Evolutionary conservation across 805 yeast genomes (phyloP), one percentile per base, ranked within the genome.

Genomic region (Candida ponderosae): DNA sequence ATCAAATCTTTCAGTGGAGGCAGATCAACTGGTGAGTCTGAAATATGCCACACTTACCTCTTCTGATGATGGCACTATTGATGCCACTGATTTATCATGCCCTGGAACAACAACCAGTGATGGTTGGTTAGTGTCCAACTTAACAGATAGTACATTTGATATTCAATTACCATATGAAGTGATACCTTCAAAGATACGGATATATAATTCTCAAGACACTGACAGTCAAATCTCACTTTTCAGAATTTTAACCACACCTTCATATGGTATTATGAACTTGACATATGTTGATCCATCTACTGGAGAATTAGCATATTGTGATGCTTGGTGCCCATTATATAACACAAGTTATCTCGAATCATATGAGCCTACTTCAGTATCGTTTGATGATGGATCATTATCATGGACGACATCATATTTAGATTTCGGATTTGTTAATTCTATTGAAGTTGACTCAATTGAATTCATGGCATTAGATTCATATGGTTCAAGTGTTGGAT

Each of bases 241-340:
- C 56, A 71, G 96, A 50, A 63, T 93, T 6, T 63, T 81, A 29
- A 79, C 96, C 0, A 61, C 71, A 37, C 97, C 97, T 1, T 70
- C 88, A 11, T 72, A 79, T 46, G 86, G 97, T 45, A 90, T 90
- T 43, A 84, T 93, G 96, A 93, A 93, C 56, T 57, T 93, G 45
- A 77, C 94, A 0, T 93, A 88, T 51, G 63, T 83, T 18, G 90
- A 90, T 53, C 95, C 95, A 3, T 42, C 53, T 0, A 70, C 86
- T 2, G 76, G 81, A 34, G 60, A 66, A n/a, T 35, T 70, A 4
- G 54, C 61, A 14, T 62, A 63, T 52, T 93, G 98, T 65, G 96
- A 88, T 57, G 94, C 96, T 1, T 81, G 75, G 72, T 93, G 98
- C 59, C 95, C 96, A 1, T 63, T 90, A 19, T 60, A 70, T 2